Conservation (phyloP, 164 flowering plant species). For the Stephania cephalantha region DNA sequence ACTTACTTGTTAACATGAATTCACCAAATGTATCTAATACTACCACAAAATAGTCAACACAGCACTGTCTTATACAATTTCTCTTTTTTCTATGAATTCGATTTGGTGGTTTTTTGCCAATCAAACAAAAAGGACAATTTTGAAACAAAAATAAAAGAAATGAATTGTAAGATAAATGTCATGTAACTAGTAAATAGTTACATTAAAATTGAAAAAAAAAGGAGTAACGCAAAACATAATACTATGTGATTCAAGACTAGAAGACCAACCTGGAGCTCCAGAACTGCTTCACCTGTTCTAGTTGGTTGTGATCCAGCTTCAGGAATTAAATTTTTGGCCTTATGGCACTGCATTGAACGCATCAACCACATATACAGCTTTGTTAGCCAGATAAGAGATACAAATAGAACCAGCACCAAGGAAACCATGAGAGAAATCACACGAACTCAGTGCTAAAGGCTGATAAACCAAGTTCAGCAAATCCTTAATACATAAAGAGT, state of each 20-base stretch:
- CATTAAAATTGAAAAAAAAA: background rate
- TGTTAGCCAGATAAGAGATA: background rate
- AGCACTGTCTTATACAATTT: background rate
- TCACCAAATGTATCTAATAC: background rate
- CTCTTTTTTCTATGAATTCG: no score
- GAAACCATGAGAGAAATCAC: background rate
- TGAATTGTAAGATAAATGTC: no score
- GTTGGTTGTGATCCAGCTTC: constrained; percentile 95
- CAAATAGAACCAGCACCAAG: background rate
- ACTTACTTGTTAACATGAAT: constrained; percentile 4
- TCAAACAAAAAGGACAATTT: no score
- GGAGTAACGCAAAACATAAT: background rate
- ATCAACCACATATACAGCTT: constrained; percentile 12
- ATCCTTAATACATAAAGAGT: background rate
- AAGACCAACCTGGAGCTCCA: constrained; percentile 78
- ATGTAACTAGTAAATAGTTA: no score
- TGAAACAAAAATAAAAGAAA: no score
- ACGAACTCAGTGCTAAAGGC: background rate
- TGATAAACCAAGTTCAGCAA: background rate
- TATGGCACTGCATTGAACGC: constrained; percentile 75
- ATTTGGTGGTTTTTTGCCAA: no score
- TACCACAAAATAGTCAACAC: background rate
- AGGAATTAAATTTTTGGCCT: constrained; percentile 95
- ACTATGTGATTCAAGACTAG: background rate
- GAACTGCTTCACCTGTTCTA: constrained; percentile 94